These are phyloP conservation scores for Mycena alexandri DNA, from an alignment of 768 basidiomycete species.

Conservation along the genomic window DNA sequence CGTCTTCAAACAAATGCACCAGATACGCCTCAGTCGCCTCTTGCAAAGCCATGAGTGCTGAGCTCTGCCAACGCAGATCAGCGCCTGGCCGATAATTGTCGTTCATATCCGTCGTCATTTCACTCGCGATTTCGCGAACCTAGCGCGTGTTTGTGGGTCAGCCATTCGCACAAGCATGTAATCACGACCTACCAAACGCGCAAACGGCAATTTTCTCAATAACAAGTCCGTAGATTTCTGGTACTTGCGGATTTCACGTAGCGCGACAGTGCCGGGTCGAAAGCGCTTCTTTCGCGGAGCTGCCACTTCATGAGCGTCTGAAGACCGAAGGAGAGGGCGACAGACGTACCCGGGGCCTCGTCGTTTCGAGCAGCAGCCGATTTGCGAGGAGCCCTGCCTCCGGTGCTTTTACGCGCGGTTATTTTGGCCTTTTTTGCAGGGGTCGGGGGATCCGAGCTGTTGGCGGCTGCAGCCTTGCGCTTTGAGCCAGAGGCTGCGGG, in stretches of 20 bases:
- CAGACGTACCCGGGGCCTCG: constrained; percentile 43
- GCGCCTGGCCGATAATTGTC: constrained; percentile 64
- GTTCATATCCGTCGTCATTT: constrained; percentile 86
- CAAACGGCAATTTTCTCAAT: constrained; percentile 90
- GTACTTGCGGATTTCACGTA: constrained; percentile 94
- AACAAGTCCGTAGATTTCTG: constrained; percentile 94
- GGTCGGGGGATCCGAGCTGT: constrained; percentile 58
- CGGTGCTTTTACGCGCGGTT: constrained; percentile 90
- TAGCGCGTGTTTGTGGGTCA: constrained; percentile 45
- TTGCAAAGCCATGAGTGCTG: constrained; percentile 93
- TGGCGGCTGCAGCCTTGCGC: constrained; percentile 58
- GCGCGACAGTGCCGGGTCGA: constrained; percentile 90
- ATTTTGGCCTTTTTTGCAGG: constrained; percentile 65
- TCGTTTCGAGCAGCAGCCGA: constrained; percentile 27
- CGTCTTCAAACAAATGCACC: constrained; percentile 98
- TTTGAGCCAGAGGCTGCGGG: constrained; percentile 59
- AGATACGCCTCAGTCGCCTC: constrained; percentile 97
- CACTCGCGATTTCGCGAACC: constrained; percentile 96
- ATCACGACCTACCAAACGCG: constrained; percentile 79
- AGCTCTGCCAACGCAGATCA: constrained; percentile 92
- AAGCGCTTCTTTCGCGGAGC: constrained; percentile 68
- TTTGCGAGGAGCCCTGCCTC: constrained; percentile 67
- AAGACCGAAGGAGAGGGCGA: constrained; percentile 20
- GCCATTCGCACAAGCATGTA: background rate
- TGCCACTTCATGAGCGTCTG: constrained; percentile 7